Conservation (phyloP, 257 asterid species). For the Echites panduratus region DNA sequence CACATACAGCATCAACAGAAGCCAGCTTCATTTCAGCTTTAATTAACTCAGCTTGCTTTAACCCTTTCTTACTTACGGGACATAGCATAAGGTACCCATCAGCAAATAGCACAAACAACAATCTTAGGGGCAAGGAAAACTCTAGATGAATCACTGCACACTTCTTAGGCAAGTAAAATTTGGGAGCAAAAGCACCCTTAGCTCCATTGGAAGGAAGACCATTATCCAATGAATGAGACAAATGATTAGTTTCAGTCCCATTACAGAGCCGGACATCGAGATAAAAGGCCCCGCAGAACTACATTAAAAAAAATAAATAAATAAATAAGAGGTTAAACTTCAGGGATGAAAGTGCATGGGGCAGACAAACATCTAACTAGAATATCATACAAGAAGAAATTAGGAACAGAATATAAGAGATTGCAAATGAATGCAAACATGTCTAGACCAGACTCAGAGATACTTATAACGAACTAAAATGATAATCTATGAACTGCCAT, state of each 20-base stretch:
- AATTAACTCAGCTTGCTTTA: conserved; percentile 59
- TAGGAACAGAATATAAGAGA: neutral
- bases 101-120: conserved; percentile 69
- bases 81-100: conserved; percentile 74
- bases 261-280: conserved; percentile 40
- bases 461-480: neutral
- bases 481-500: neutral
- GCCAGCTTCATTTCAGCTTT: conserved; percentile 62
- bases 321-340: conserved; percentile 9
- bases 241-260: conserved; percentile 37
- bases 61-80: conserved; percentile 88
- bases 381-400: neutral
- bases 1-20: conserved; percentile 77
- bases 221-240: conserved; percentile 48
- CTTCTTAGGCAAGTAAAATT: conserved; percentile 30
- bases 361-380: neutral
- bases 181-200: conserved; percentile 34
- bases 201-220: conserved; percentile 50
- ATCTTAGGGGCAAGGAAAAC: conserved; percentile 50
- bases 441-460: neutral
- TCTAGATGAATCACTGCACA: conserved; percentile 72
- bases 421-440: neutral
- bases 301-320: conserved; percentile 28
- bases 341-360: neutral
- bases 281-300: conserved; percentile 78